Percentiles rank a stretch among this genome's conserved stretches.
phyloP scores from a whole-genome alignment of 2,329 filamentous ascomycete species.

The Escovopsis weberi region DNA sequence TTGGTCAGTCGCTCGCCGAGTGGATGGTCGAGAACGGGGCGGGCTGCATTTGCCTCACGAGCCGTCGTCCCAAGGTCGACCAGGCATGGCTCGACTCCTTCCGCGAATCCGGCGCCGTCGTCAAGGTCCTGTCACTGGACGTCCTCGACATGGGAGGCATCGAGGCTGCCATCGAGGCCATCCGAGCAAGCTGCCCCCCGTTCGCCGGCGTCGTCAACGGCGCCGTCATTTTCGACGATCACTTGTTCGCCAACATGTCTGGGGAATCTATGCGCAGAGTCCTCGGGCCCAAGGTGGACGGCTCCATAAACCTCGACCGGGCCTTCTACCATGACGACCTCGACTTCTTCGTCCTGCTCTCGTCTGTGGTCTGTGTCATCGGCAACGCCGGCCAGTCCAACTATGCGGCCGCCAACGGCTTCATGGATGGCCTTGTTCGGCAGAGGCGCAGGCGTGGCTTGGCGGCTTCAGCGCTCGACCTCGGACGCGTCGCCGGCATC shows the following conservation, averaged over 20 bases:
- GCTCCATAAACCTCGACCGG: conserved; percentile 16
- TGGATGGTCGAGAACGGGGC: conserved; percentile 27
- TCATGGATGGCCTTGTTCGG: conserved; percentile 22
- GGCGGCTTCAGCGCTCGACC: conserved; percentile 22
- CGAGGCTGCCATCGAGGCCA: conserved; percentile 2
- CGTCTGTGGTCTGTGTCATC: conserved; percentile 14
- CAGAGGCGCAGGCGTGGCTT: conserved; percentile 23
- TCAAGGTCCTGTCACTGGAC: conserved; percentile 6
- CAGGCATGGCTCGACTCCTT: conserved; percentile 12
- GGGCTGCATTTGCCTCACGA: conserved; percentile 22
- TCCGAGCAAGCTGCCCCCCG: conserved; percentile 14
- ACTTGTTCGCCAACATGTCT: conserved; percentile 15
- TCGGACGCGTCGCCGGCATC: conserved; percentile 23
- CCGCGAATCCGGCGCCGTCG: not conserved
- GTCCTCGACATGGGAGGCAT: conserved; percentile 5
- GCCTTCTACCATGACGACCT: conserved; percentile 14
- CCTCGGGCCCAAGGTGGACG: conserved; percentile 21
- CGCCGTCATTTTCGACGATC: conserved; percentile 29
- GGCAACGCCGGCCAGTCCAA: conserved; percentile 25
- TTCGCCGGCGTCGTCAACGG: conserved; percentile 28
- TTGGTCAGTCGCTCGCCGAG: conserved; percentile 22
- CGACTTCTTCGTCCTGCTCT: conserved; percentile 25
- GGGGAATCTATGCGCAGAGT: conserved; percentile 11
- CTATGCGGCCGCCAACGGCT: conserved; percentile 31
- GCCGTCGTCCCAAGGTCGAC: conserved; percentile 21